Conservation (phyloP, 2,329 filamentous ascomycete genomes). For the Leptographium lundbergii region DNA sequence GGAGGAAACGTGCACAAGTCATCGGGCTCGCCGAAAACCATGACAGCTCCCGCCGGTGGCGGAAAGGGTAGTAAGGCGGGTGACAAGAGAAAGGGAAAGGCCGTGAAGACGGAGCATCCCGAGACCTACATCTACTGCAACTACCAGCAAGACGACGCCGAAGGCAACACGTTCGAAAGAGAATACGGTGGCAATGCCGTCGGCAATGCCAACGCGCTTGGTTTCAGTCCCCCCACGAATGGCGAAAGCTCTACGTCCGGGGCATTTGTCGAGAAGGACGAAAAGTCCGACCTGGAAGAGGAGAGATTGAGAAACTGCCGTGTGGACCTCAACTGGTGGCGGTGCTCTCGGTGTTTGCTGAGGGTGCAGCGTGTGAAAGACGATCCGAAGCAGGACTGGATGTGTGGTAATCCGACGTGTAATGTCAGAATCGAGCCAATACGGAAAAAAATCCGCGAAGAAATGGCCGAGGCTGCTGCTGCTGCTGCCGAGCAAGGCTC, state of each 20-base stretch:
- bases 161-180: no score
- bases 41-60: neutral
- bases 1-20: slow-evolving; percentile 15
- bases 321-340: slow-evolving; percentile 36
- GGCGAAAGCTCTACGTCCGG: neutral
- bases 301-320: slow-evolving; percentile 9
- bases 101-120: no score
- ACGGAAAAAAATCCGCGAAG: neutral
- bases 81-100: neutral
- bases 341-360: slow-evolving; percentile 38
- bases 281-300: neutral
- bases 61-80: neutral
- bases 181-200: neutral
- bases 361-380: slow-evolving; percentile 21
- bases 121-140: no score
- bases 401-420: slow-evolving; percentile 22
- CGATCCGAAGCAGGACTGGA: slow-evolving; percentile 26
- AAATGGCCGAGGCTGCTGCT: neutral
- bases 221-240: no score
- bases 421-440: neutral
- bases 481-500: neutral
- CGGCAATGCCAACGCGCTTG: neutral
- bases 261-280: neutral
- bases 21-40: neutral
- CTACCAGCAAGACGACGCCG: no score